Conservation (phyloP, 208 protist genomes). For the Acanthamoeba lenticulata region DNA sequence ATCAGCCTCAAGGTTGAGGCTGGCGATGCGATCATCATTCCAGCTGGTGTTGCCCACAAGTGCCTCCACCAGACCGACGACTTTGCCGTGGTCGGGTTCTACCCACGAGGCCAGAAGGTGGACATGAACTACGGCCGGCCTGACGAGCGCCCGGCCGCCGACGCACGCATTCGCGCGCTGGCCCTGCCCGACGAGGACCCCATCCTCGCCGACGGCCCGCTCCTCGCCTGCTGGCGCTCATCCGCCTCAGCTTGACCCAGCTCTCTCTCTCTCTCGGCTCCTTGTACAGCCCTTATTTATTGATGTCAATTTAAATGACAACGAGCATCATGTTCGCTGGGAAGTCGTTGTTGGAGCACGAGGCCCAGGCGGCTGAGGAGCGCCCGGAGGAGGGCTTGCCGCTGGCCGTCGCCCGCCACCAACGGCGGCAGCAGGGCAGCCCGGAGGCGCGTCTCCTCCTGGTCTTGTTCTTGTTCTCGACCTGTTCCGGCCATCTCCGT, state of each 20-base stretch:
- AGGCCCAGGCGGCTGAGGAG: background rate
- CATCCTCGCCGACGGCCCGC: background rate
- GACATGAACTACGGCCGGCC: conserved; percentile 32
- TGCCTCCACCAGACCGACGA: conserved; percentile 5
- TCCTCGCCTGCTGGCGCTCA: background rate
- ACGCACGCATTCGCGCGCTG: background rate
- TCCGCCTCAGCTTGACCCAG: too few relatives aligned
- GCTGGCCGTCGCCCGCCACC: background rate
- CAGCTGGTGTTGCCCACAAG: conserved; percentile 42
- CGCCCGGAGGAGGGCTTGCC: background rate
- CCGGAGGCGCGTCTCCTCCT: background rate
- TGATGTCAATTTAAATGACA: too few relatives aligned
- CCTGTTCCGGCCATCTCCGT: too few relatives aligned
- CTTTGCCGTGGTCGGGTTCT: conserved; percentile 55
- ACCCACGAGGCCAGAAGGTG: background rate
- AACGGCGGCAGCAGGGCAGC: background rate
- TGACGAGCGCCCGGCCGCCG: background rate
- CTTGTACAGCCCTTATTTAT: too few relatives aligned
- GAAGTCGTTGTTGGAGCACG: too few relatives aligned
- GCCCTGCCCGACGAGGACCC: conserved; percentile 21
- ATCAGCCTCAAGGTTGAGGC: background rate
- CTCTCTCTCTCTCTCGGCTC: too few relatives aligned
- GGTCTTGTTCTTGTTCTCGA: background rate
- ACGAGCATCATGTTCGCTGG: too few relatives aligned
- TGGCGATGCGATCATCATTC: background rate